These are phyloP conservation scores for Lathyrus tuberosus DNA, from an alignment of 306 rosid genomes.

Conservation along the genomic window DNA sequence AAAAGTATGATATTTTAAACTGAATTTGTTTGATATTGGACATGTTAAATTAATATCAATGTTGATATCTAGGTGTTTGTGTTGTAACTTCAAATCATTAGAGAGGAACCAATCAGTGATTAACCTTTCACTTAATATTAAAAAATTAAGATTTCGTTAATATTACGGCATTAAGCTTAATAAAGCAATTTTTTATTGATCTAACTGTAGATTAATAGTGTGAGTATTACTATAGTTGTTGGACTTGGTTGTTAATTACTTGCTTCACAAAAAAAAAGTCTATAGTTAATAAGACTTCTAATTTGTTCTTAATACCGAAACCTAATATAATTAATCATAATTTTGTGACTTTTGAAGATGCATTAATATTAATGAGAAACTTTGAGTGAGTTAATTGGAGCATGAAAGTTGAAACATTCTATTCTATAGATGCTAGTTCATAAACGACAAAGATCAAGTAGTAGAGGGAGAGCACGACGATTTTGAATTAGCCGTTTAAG, in stretches of 20 bases:
- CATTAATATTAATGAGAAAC: slow-evolving; percentile 16
- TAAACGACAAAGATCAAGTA: slow-evolving; percentile 34
- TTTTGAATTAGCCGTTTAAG: slow-evolving; percentile 37
- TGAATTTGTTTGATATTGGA: no score
- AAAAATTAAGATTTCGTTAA: slow-evolving; percentile 18
- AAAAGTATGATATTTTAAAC: no score
- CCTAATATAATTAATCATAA: slow-evolving; percentile 17
- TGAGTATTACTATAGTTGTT: background rate
- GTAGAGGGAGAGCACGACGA: slow-evolving; percentile 20
- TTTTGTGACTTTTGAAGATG: slow-evolving; percentile 31
- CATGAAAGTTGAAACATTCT: slow-evolving; percentile 34
- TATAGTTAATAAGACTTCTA: background rate
- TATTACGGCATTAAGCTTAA: background rate
- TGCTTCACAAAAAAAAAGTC: background rate
- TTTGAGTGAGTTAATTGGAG: background rate
- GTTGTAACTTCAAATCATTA: background rate
- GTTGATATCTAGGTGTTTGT: no score
- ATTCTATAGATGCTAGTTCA: slow-evolving; percentile 15
- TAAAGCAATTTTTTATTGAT: slow-evolving; percentile 22
- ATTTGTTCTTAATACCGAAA: slow-evolving; percentile 29
- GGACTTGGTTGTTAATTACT: slow-evolving; percentile 1
- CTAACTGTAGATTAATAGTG: background rate
- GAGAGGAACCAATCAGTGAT: background rate
- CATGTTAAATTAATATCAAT: no score
- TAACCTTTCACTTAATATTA: background rate